Evolutionary conservation across 2,329 filamentous ascomycete species (phyloP), one percentile per base, ranked within the genome.

Genomic region (Beauveria pseudobassiana): DNA sequence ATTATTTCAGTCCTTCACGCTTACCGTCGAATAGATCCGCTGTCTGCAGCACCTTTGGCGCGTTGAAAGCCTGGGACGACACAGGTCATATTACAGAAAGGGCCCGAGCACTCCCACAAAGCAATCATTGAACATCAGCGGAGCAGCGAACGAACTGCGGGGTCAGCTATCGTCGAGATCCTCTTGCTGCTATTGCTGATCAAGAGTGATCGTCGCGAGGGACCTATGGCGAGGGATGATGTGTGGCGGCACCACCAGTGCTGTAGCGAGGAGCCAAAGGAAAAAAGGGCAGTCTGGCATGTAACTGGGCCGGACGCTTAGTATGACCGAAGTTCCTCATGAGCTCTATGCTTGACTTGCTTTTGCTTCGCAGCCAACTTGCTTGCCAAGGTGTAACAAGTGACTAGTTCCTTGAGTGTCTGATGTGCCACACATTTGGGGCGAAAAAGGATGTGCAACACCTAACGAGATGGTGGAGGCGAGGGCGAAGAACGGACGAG

Each of bases 271-370:
- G 18, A 14, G 62, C 42, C 61, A 42, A 40, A 61, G 48, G 34
- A 64, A 62, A 63, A 63, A 63, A 53, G 64, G 59, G 59, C 59
- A 52, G 63, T 66, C 61, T 63, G 63, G 64, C 65, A 60, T 62
- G 59, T 64, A 61, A 63, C 61, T 50, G 51, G 53, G 24, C 22
- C 43, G 16, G 12, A 16, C 46, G 26, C 30, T 38, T 30, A 40
- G 24, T 53, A 53, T 56, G 58, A 34, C 42, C 49, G 20, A 53
- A 53, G 28, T 46, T n/a, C 57, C 53, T 49, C 49, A 40, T 49
- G 22, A 12, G 38, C 38, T 26, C 26, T 38, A 50, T 34, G 30
- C 12, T 8, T 3, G 24, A 52, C 20, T 62, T 62, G 50, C 52
- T 62, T 62, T 57, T 62, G 45, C 52, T 34, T 34, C 18, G 24